These are phyloP conservation scores for Nothophoma quercina DNA, from an alignment of 2,329 filamentous ascomycete species.

Conservation along the genomic window DNA sequence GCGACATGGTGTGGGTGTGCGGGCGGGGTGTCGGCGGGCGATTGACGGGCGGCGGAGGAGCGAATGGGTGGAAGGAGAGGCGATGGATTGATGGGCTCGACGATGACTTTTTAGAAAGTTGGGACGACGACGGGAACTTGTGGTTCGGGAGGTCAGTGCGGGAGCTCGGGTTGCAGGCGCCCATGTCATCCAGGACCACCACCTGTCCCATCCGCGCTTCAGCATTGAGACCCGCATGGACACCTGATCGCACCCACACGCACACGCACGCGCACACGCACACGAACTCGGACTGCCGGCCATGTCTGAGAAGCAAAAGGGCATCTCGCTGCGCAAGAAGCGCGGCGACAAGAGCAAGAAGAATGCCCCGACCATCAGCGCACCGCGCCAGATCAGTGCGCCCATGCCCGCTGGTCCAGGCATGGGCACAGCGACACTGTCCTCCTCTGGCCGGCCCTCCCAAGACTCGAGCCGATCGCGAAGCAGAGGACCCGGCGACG, in stretches of 20 bases:
- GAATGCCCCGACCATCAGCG: constrained; percentile 59
- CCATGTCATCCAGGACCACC: constrained; percentile 7
- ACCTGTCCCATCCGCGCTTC: not conserved
- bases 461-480: constrained; percentile 49
- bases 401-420: constrained; percentile 46
- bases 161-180: constrained; percentile 3
- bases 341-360: constrained; percentile 62
- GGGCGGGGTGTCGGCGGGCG: constrained; percentile 8
- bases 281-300: not conserved
- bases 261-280: not conserved
- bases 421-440: constrained; percentile 35
- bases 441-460: constrained; percentile 48
- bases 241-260: not conserved
- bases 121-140: not conserved
- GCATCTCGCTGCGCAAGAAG: constrained; percentile 71
- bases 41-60: constrained; percentile 14
- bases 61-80: constrained; percentile 6
- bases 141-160: not conserved
- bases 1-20: constrained; percentile 33
- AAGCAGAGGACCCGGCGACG: constrained; percentile 25
- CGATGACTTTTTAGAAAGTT: constrained; percentile 9
- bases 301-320: constrained; percentile 61
- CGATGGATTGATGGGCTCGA: not conserved
- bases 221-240: not conserved
- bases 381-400: constrained; percentile 62